phyloP scores from a whole-genome alignment of 1,284 basidiomycete genomes.

The Rhizopogon hawkerae region DNA sequence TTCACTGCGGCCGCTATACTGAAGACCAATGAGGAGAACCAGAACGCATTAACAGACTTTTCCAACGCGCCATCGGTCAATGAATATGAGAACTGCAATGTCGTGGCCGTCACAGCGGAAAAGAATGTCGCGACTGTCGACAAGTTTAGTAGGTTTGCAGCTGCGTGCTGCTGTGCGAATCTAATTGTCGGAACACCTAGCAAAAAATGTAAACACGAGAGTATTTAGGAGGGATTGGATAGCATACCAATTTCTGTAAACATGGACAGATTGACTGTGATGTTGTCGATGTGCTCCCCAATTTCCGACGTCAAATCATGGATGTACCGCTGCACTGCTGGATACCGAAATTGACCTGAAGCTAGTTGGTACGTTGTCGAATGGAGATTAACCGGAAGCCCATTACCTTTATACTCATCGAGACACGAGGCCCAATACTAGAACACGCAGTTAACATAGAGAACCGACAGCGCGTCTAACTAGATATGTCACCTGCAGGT shows the following conservation, averaged over 20 bases:
- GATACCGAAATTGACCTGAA: constrained; percentile 43
- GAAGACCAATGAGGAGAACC: constrained; percentile 55
- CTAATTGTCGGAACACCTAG: constrained; percentile 54
- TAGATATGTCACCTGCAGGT: constrained; percentile 37
- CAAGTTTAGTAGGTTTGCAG: constrained; percentile 43
- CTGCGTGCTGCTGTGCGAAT: constrained; percentile 49
- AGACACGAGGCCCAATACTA: constrained; percentile 30
- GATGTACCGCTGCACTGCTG: constrained; percentile 46
- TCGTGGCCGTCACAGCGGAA: constrained; percentile 50
- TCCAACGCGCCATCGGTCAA: constrained; percentile 22
- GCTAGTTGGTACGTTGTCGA: not conserved
- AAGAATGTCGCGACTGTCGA: constrained; percentile 56
- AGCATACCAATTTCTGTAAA: constrained; percentile 47
- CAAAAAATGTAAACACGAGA: constrained; percentile 18
- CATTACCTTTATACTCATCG: constrained; percentile 27
- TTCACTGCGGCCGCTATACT: constrained; percentile 55
- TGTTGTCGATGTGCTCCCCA: constrained; percentile 47
- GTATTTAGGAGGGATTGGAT: constrained; percentile 12
- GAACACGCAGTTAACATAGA: not conserved
- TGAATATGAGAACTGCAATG: constrained; percentile 42
- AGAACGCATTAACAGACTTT: constrained; percentile 48
- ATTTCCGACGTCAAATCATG: constrained; percentile 47
- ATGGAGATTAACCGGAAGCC: not conserved
- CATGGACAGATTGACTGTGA: constrained; percentile 40
- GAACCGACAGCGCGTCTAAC: not conserved